Percentiles rank a stretch among this genome's conserved stretches.
phyloP scores from a whole-genome alignment of 306 rosid species.

The Datisca glomerata region DNA sequence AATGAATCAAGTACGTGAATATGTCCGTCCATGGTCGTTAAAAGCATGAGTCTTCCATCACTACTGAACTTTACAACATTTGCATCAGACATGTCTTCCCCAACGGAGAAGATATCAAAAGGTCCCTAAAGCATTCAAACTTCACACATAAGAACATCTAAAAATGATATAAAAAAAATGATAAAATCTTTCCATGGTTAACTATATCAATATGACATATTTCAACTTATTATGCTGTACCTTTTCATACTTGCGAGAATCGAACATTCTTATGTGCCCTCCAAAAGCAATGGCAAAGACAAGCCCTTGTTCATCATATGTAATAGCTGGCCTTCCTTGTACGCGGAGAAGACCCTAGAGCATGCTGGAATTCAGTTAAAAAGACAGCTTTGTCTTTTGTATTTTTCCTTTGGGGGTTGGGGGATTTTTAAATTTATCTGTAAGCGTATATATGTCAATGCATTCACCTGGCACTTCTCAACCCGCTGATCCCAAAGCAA shows the following conservation, averaged over 20 bases:
- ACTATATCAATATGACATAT: background rate
- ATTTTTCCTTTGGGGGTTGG: background rate
- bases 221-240: conserved; percentile 22
- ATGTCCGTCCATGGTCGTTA: conserved; percentile 77
- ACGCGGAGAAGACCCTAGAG: conserved; percentile 75
- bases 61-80: conserved; percentile 90
- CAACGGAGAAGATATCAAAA: conserved; percentile 80
- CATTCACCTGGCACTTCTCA: conserved; percentile 80
- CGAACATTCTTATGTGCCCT: conserved; percentile 82
- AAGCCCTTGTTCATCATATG: conserved; percentile 91
- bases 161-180: conserved; percentile 5
- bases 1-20: conserved; percentile 89
- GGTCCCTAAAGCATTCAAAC: conserved; percentile 58
- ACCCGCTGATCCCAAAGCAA: conserved; percentile 95
- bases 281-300: conserved; percentile 91
- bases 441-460: conserved; percentile 7
- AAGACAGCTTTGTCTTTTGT: conserved; percentile 1
- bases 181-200: background rate
- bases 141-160: conserved; percentile 13
- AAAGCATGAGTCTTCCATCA: conserved; percentile 87
- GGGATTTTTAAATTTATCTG: too few species aligned
- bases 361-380: background rate
- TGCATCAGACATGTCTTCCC: conserved; percentile 87
- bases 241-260: conserved; percentile 83
- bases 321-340: conserved; percentile 93